Percentiles rank a stretch among this genome's conserved stretches.
Evolutionary conservation across 305 asterid species (phyloP).

Genomic region (Fraxinus velutina): DNA sequence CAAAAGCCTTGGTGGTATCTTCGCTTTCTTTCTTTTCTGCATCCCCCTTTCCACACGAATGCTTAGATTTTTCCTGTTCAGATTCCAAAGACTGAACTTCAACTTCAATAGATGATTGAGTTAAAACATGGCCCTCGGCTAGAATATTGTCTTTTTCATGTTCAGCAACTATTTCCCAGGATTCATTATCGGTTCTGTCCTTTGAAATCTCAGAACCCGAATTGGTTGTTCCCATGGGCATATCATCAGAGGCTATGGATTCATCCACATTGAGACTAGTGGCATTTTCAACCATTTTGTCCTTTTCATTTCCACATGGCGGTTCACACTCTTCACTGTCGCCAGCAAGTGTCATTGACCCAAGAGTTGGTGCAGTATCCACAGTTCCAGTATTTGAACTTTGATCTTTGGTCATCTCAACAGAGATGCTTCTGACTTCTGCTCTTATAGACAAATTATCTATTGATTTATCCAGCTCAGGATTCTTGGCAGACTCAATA

Average conservation of each 20-base stretch:
- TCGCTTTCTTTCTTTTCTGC: constrained; percentile 21
- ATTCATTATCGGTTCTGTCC: constrained; percentile 18
- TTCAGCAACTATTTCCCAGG: constrained; percentile 17
- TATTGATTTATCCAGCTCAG: constrained; percentile 20
- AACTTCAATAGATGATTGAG: constrained; percentile 17
- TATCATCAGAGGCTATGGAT: constrained; percentile 3
- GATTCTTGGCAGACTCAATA: constrained; percentile 20
- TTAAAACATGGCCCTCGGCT: constrained; percentile 21
- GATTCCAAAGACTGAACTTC: constrained; percentile 10
- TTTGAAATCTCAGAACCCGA: constrained; percentile 6
- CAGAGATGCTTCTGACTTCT: constrained; percentile 6
- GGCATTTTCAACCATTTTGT: constrained; percentile 14
- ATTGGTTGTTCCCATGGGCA: constrained; percentile 15
- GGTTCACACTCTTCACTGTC: constrained; percentile 19
- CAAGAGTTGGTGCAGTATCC: constrained; percentile 26
- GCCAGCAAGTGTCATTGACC: constrained; percentile 21
- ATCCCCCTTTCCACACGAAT: constrained; percentile 1
- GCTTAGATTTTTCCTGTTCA: constrained; percentile 10
- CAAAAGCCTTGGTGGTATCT: constrained; percentile 19
- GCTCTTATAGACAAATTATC: constrained; percentile 29
- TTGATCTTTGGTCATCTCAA: constrained; percentile 24
- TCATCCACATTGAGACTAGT: constrained; percentile 20
- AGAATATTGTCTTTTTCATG: constrained; percentile 6
- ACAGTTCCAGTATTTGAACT: constrained; percentile 1
- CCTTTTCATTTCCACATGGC: constrained; percentile 27